phyloP scores from a whole-genome alignment of 2,329 filamentous ascomycete species.

The Blastomyces gilchristii region DNA sequence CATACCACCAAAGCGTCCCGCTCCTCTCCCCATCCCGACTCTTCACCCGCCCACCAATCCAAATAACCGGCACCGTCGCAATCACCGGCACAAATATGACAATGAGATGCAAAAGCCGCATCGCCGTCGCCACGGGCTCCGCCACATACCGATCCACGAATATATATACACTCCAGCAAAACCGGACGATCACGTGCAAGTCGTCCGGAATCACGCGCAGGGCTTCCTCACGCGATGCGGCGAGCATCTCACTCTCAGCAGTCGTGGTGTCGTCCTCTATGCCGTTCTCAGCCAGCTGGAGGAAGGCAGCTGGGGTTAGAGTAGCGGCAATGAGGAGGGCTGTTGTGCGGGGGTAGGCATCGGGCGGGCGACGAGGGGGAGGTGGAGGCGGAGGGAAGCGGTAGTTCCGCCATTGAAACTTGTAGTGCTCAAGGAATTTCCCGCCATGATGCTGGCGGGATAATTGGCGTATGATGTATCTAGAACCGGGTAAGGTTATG shows the following conservation, averaged over 20 bases:
- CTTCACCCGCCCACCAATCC: conserved; percentile 57
- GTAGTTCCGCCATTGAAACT: conserved; percentile 9
- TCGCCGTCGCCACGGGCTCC: conserved; percentile 76
- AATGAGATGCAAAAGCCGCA: conserved; percentile 79
- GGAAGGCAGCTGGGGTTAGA: conserved; percentile 49
- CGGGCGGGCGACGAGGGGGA: conserved; percentile 44
- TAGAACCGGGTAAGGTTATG: neutral
- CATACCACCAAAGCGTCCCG: conserved; percentile 92
- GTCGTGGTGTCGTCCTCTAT: conserved; percentile 48
- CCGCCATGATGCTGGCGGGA: conserved; percentile 18
- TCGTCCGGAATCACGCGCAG: conserved; percentile 55
- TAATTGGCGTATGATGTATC: conserved; percentile 11
- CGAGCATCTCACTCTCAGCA: conserved; percentile 75
- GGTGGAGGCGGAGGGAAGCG: conserved; percentile 25
- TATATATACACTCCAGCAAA: conserved; percentile 52
- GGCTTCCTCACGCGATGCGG: conserved; percentile 68
- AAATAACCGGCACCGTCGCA: conserved; percentile 65
- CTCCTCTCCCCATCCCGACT: conserved; percentile 62
- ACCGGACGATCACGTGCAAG: conserved; percentile 48
- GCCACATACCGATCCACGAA: conserved; percentile 51
- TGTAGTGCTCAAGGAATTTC: conserved; percentile 20
- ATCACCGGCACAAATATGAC: conserved; percentile 89
- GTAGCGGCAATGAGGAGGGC: conserved; percentile 29
- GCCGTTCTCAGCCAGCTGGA: conserved; percentile 46
- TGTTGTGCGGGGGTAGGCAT: conserved; percentile 42